phyloP scores from a whole-genome alignment of 1,139 yeast species.

The Scheffersomyces segobiensis region DNA sequence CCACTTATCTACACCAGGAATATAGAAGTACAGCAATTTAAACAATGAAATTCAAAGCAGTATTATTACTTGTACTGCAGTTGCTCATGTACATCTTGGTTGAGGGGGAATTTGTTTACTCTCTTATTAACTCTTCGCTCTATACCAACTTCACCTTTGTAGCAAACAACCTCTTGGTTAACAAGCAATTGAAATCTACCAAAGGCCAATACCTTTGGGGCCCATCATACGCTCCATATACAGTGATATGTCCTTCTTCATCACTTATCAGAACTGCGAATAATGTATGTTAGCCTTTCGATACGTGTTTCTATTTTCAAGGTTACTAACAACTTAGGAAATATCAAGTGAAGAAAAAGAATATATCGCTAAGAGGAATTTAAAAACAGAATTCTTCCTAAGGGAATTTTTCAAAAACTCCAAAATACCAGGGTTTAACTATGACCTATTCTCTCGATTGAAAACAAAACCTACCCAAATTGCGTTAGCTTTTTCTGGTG shows the following conservation, averaged over 20 bases:
- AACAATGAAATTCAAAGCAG: neutral
- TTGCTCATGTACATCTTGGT: neutral
- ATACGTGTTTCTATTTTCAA: slow-evolving; percentile 1
- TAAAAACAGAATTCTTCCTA: slow-evolving; percentile 31
- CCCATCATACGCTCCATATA: slow-evolving; percentile 38
- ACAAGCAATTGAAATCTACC: neutral
- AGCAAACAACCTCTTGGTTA: neutral
- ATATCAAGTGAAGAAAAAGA: slow-evolving; percentile 31
- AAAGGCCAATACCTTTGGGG: slow-evolving; percentile 3
- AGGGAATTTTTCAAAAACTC: slow-evolving; percentile 33
- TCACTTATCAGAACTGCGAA: slow-evolving; percentile 38
- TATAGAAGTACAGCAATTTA: neutral
- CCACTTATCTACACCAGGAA: neutral
- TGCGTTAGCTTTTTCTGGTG: slow-evolving; percentile 69
- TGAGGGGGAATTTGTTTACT: neutral
- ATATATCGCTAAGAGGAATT: slow-evolving; percentile 37
- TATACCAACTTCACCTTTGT: neutral
- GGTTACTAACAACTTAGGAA: slow-evolving; percentile 14
- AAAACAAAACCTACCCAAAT: slow-evolving; percentile 35
- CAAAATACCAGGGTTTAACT: slow-evolving; percentile 38
- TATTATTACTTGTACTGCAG: neutral
- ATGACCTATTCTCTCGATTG: slow-evolving; percentile 15
- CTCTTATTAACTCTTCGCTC: neutral
- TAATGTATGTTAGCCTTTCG: slow-evolving; percentile 26
- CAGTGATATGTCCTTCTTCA: slow-evolving; percentile 41